Evolutionary conservation across 345 rosid species (phyloP).

Genomic region (Melastoma malabathricum): DNA sequence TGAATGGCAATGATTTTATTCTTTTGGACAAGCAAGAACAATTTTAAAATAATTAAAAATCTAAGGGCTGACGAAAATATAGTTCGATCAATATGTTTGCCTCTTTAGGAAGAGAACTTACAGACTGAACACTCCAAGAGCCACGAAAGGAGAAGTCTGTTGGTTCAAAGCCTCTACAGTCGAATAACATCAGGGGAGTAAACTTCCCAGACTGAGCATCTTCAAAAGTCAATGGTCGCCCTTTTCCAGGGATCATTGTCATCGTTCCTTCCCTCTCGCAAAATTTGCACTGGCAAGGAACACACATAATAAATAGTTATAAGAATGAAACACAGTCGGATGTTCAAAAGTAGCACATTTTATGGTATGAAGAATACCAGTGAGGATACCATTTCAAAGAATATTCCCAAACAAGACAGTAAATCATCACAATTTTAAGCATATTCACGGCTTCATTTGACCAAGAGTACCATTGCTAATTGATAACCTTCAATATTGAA

Average conservation of each 20-base stretch:
- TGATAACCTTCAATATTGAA: too few relatives aligned
- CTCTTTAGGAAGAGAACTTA: slow-evolving; percentile 24
- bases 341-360: too few relatives aligned
- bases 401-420: too few relatives aligned
- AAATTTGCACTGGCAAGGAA: slow-evolving; percentile 55
- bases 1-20: not conserved
- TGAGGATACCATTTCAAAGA: too few relatives aligned
- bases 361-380: too few relatives aligned
- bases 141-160: slow-evolving; percentile 44
- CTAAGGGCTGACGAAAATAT: not conserved
- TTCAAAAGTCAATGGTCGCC: slow-evolving; percentile 46
- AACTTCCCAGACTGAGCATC: slow-evolving; percentile 42
- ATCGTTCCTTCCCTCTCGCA: slow-evolving; percentile 76
- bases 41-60: not conserved
- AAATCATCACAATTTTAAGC: too few relatives aligned
- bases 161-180: slow-evolving; percentile 80
- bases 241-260: slow-evolving; percentile 59
- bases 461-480: too few relatives aligned
- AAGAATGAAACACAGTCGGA: too few relatives aligned
- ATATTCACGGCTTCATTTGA: too few relatives aligned
- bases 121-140: slow-evolving; percentile 75
- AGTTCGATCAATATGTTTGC: not conserved
- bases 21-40: not conserved
- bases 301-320: not conserved
- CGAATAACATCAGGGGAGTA: slow-evolving; percentile 72